phyloP scores from a whole-genome alignment of 129 eudicot genomes.

The Oenanthe sinensis region DNA sequence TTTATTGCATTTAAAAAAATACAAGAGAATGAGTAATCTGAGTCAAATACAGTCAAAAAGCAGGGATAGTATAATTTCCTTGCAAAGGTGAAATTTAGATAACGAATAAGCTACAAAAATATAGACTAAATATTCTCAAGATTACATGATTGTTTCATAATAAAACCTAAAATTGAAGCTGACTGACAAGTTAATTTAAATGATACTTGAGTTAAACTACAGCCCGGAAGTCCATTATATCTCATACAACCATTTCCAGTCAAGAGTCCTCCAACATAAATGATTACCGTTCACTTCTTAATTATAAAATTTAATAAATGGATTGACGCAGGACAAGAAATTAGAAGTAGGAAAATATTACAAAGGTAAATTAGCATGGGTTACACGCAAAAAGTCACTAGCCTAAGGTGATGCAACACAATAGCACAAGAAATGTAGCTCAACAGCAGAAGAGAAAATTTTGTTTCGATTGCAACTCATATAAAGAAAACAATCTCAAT shows the following conservation, averaged over 20 bases:
- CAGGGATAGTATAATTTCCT: not conserved
- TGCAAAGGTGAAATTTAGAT: not conserved
- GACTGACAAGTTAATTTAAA: not conserved
- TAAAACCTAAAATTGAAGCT: not conserved
- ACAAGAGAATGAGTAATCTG: not conserved
- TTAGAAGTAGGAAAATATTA: too few relatives aligned
- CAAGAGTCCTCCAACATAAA: not conserved
- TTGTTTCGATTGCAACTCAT: too few relatives aligned
- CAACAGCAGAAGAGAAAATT: too few relatives aligned
- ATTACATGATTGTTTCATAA: not conserved
- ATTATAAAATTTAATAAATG: not conserved
- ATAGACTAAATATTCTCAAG: too few relatives aligned
- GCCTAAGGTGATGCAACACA: too few relatives aligned
- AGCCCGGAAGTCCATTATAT: not conserved
- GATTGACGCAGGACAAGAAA: not conserved
- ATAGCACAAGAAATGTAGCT: too few relatives aligned
- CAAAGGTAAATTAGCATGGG: too few relatives aligned
- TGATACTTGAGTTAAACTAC: not conserved
- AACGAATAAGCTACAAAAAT: not conserved
- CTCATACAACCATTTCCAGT: not conserved
- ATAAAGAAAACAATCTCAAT: too few relatives aligned
- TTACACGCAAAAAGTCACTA: too few relatives aligned
- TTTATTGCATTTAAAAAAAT: not conserved
- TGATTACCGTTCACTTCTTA: not conserved
- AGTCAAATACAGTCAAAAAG: not conserved